Conservation (phyloP, 352 stramenopile genomes). For the Blastocystis sp. region DNA sequence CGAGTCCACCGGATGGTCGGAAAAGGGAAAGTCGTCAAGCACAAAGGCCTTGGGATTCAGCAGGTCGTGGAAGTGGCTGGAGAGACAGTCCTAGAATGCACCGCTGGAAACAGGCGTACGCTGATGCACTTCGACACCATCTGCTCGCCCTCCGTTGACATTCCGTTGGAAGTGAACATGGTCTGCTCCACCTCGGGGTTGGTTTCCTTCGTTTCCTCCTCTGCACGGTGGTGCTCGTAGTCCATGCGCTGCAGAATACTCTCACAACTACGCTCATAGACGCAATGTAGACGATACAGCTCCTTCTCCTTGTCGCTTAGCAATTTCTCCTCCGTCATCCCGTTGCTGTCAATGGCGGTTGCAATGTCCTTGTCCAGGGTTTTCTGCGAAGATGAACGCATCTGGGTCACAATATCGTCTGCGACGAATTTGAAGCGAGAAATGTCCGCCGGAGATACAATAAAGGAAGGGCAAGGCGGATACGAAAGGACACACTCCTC, state of each 20-base stretch:
- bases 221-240: neutral
- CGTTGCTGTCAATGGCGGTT: neutral
- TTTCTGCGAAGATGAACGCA: neutral
- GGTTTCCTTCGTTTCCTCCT: neutral
- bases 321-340: neutral
- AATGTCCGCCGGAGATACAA: neutral
- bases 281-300: neutral
- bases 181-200: neutral
- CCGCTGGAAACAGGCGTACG: neutral
- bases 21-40: neutral
- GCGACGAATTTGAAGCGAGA: constrained; percentile 25
- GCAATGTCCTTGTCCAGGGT: neutral
- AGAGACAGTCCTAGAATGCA: constrained; percentile 14
- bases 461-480: constrained; percentile 1
- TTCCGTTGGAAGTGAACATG: neutral
- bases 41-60: neutral
- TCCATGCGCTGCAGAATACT: constrained; percentile 27
- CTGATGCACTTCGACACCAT: constrained; percentile 44
- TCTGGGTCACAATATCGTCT: neutral
- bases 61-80: constrained; percentile 43
- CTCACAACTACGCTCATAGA: neutral
- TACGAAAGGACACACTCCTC: neutral
- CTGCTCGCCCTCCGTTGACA: neutral
- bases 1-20: neutral
- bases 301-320: constrained; percentile 14